These are phyloP conservation scores for Waltergamsia citrina DNA, from an alignment of 2,329 filamentous ascomycete genomes.

Conservation along the genomic window DNA sequence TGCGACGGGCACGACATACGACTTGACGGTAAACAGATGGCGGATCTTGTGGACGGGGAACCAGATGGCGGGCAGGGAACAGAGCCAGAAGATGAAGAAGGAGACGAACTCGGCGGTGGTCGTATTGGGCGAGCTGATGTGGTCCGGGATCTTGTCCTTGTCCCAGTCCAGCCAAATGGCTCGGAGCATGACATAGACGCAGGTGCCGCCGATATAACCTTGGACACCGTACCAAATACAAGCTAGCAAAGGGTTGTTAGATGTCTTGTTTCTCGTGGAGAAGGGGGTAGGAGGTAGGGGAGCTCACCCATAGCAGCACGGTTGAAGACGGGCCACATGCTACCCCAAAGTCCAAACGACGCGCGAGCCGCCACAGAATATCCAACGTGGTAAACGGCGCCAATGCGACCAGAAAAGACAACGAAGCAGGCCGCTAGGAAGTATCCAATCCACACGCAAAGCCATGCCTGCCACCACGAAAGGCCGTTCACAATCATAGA, in stretches of 20 bases:
- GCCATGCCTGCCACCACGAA: slow-evolving; percentile 86
- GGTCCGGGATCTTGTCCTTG: slow-evolving; percentile 52
- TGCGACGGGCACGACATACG: slow-evolving; percentile 73
- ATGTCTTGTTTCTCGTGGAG: neutral
- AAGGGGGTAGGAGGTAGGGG: neutral
- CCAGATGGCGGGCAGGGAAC: slow-evolving; percentile 76
- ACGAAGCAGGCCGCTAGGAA: slow-evolving; percentile 68
- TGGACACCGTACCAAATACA: slow-evolving; percentile 87
- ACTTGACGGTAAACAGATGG: slow-evolving; percentile 86
- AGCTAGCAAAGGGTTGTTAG: no score
- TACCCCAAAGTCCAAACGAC: slow-evolving; percentile 84
- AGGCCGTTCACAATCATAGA: slow-evolving; percentile 70
- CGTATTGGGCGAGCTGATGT: slow-evolving; percentile 46
- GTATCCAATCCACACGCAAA: slow-evolving; percentile 86
- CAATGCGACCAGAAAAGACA: slow-evolving; percentile 70
- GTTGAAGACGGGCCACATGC: slow-evolving; percentile 82
- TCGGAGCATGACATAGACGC: slow-evolving; percentile 82
- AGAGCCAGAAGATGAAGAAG: slow-evolving; percentile 82
- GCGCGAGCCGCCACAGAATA: slow-evolving; percentile 74
- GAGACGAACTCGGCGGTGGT: slow-evolving; percentile 67
- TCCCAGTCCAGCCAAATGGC: slow-evolving; percentile 69
- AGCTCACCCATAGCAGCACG: slow-evolving; percentile 74
- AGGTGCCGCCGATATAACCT: slow-evolving; percentile 74
- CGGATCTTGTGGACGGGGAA: slow-evolving; percentile 83
- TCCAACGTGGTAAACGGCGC: slow-evolving; percentile 78